Evolutionary conservation across 352 stramenopile genomes (phyloP), one percentile per base, ranked within the genome.

Genomic region (Aphanomyces stellatus): DNA sequence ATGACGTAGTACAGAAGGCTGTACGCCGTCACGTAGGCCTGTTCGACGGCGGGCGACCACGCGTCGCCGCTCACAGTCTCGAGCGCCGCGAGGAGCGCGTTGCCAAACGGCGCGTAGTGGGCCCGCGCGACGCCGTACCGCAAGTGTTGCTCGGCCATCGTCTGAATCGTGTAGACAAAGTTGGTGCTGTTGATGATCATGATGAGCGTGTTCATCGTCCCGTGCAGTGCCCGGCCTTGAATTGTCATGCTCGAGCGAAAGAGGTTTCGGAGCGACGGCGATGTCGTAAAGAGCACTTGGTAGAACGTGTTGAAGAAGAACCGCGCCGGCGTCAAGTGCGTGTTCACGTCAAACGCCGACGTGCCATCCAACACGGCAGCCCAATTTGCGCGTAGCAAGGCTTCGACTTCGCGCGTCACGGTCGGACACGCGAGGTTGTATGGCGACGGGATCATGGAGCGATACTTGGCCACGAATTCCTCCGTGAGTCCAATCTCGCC

Each of bases 191-290:
- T 24, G 24, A 63, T 63, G 17, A 63, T 11, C 19, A 31, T 51
- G 19, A 31, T 31, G 4, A 63, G 41, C 22, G 55, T 63, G 30
- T 34, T 56, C 13, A 63, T 30, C n/a, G 48, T 63, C 7, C 55
- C 55, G 10, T 27, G 22, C 7, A 63, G 22, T 10, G 55, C 10
- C 41, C 33, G 48, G 35, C 55, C 55, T 63, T 63, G 55, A 19
- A 63, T 6, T 13, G 55, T 51, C 55, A 63, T 49, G n/a, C n/a
- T 42, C 24, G 55, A 63, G 15, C 55, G 55, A 51, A 63, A 63
- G 24, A 63, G 24, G 2, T 2, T 1, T 17, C 55, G 35, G 8
- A 30, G n/a, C 17, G 17, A 19, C n/a, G 55, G 55, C 17, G 35
- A 22, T 6, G 7, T 10, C 33, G 6, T 11, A 25, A 63, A 63